Evolutionary conservation across 345 rosid genomes (phyloP).

Genomic region (Pistacia vera): DNA sequence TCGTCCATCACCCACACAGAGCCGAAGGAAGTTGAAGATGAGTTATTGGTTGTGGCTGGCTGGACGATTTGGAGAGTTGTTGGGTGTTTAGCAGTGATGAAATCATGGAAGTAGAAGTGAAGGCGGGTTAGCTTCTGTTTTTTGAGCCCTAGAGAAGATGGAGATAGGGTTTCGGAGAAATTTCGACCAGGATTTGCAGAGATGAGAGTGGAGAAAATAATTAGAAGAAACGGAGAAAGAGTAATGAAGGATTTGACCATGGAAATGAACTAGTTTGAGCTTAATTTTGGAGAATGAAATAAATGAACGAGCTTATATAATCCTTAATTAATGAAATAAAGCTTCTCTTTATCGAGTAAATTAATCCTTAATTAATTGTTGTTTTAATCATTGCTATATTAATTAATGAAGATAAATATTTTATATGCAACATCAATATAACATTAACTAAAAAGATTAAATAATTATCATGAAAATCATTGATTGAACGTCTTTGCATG

Average conservation of each 20-base stretch:
- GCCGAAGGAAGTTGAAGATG: conserved; percentile 36
- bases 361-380: too few species aligned
- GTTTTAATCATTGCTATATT: too few species aligned
- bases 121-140: conserved; percentile 48
- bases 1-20: conserved; percentile 45
- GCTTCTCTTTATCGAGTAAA: too few species aligned
- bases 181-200: conserved; percentile 17
- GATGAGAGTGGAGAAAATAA: neutral
- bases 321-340: too few species aligned
- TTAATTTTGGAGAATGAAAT: too few species aligned
- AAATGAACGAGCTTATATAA: too few species aligned
- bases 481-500: too few species aligned
- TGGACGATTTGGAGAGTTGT: conserved; percentile 40
- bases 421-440: too few species aligned
- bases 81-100: conserved; percentile 37
- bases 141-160: conserved; percentile 26
- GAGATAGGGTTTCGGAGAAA: conserved; percentile 30
- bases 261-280: too few species aligned
- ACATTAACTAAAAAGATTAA: too few species aligned
- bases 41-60: conserved; percentile 27
- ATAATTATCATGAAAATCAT: too few species aligned
- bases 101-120: conserved; percentile 66
- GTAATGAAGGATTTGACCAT: neutral
- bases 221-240: neutral
- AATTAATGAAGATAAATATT: too few species aligned